phyloP scores from a whole-genome alignment of 176 grass and related monocot species.

The Calamus simplicifolius region DNA sequence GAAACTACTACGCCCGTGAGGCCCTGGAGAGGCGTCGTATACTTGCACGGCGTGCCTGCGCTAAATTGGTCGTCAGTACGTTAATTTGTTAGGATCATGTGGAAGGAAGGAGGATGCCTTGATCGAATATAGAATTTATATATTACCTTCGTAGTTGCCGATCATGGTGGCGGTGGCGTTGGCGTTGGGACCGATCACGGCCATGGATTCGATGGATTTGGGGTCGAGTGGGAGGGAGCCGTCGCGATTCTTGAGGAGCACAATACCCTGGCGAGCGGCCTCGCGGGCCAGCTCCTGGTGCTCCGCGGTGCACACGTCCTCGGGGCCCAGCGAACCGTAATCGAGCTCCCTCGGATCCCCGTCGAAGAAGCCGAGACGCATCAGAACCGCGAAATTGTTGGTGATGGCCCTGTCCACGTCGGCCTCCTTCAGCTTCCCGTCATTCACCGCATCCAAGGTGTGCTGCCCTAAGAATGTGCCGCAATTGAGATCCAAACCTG shows the following conservation, averaged over 20 bases:
- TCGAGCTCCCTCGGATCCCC: conserved; percentile 69
- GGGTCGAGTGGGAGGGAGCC: conserved; percentile 50
- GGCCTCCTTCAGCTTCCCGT: conserved; percentile 50
- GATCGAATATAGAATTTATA: no score
- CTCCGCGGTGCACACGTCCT: conserved; percentile 63
- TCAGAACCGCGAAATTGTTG: conserved; percentile 79
- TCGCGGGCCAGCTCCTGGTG: conserved; percentile 82
- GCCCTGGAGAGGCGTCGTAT: conserved; percentile 71
- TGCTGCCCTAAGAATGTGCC: conserved; percentile 65
- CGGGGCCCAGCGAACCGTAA: conserved; percentile 54
- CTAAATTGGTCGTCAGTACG: no score
- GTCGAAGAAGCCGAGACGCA: conserved; percentile 86
- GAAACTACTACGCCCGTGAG: conserved; percentile 34
- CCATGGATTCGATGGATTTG: conserved; percentile 52
- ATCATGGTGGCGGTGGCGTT: conserved; percentile 92
- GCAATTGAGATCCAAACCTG: conserved; percentile 91
- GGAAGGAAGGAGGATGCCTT: no score
- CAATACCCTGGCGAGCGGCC: conserved; percentile 75
- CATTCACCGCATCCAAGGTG: conserved; percentile 50
- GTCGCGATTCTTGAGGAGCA: conserved; percentile 73
- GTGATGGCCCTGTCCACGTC: conserved; percentile 70
- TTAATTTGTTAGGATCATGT: no score
- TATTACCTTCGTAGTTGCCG: conserved; percentile 81
- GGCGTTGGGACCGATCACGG: conserved; percentile 89
- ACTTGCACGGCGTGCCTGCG: conserved; percentile 67